Base-by-base conservation (phyloP, 495 filamentous ascomycete genomes). In the Chaetomidium leptoderma region DNA sequence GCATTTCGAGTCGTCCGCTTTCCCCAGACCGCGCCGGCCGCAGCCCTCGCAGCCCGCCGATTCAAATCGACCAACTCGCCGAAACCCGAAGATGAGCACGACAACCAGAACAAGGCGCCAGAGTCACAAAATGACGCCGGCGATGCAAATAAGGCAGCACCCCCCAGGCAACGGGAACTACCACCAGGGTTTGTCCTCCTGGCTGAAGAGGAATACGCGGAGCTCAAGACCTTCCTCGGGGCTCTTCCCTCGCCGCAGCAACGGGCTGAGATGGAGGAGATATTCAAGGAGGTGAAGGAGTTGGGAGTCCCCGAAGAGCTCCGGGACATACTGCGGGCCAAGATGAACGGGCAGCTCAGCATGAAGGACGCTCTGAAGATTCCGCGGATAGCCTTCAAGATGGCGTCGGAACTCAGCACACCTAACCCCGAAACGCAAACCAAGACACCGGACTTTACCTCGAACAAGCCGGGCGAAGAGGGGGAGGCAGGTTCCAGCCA, bases 291-390 rank as follows among this genome's bases (percentile, higher is more conserved):
- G 0, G 30, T 72, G 7, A 64, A 55, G 30, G 51, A 33, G 11
- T 51, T 50, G 8, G 74, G 74, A 2, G 59, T 64, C 4, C 74
- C 74, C 13, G 30, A 57, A 23, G 56, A 59, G 36, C 45, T 75
- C 10, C 23, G 62, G n/a, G 65, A 72, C 5, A 26, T 76, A 11
- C 46, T 72, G 9, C 37, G 36, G 11, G 10, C 24, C 32, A 73
- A 86, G 45, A 62, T 82, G 53, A 86, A 84, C 63, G 77, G 79
- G 13, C 79, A 79, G 52, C 62, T 88, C 21, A 76, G 83, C 48
- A 81, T 89, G 27, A 81, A 79, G 13, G 90, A 95, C 55, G 76
- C 76, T 53, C 74, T 79, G 42, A 74, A 55, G 50, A 13, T 64
- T 0, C 49, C 66, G 14, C 55, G 60, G 48, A 50, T 44, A 26